phyloP scores from a whole-genome alignment of 2,329 filamentous ascomycete species.

The Periconia macrospinosa region DNA sequence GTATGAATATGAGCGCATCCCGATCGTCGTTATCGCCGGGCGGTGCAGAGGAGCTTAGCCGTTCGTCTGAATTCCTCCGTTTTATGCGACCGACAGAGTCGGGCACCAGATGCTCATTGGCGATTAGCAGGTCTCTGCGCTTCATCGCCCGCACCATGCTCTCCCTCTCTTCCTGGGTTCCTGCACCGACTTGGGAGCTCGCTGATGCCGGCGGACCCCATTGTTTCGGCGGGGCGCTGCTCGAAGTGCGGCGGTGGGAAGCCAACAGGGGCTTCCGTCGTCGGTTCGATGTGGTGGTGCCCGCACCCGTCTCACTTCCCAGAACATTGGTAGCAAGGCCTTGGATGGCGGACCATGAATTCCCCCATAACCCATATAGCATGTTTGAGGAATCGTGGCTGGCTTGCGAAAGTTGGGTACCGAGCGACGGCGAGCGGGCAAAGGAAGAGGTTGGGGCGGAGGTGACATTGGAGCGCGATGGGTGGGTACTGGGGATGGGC shows the following conservation, averaged over 20 bases:
- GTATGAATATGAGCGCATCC: slow-evolving; percentile 86
- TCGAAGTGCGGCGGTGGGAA: slow-evolving; percentile 33
- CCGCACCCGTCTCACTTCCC: slow-evolving; percentile 40
- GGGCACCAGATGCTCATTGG: slow-evolving; percentile 43
- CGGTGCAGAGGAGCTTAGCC: slow-evolving; percentile 49
- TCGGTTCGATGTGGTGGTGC: slow-evolving; percentile 25
- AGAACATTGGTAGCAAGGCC: slow-evolving; percentile 53
- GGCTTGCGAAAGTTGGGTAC: slow-evolving; percentile 23
- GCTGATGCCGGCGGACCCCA: slow-evolving; percentile 50
- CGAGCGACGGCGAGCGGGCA: slow-evolving; percentile 17
- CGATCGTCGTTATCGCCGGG: slow-evolving; percentile 63
- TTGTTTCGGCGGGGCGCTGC: slow-evolving; percentile 47
- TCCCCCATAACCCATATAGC: slow-evolving; percentile 51
- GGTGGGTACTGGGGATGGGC: slow-evolving; percentile 45
- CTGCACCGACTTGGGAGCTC: slow-evolving; percentile 45
- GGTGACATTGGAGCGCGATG: slow-evolving; percentile 33
- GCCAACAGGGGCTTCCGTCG: slow-evolving; percentile 34
- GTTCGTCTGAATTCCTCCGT: slow-evolving; percentile 69
- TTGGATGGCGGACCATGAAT: slow-evolving; percentile 53
- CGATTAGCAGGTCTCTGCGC: slow-evolving; percentile 51
- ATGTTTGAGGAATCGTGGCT: slow-evolving; percentile 24
- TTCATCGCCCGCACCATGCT: slow-evolving; percentile 53
- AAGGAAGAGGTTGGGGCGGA: slow-evolving; percentile 31
- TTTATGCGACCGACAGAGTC: slow-evolving; percentile 58
- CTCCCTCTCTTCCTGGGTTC: slow-evolving; percentile 50